phyloP scores from a whole-genome alignment of 169 alveolate species.

The Babesia bigemina region DNA sequence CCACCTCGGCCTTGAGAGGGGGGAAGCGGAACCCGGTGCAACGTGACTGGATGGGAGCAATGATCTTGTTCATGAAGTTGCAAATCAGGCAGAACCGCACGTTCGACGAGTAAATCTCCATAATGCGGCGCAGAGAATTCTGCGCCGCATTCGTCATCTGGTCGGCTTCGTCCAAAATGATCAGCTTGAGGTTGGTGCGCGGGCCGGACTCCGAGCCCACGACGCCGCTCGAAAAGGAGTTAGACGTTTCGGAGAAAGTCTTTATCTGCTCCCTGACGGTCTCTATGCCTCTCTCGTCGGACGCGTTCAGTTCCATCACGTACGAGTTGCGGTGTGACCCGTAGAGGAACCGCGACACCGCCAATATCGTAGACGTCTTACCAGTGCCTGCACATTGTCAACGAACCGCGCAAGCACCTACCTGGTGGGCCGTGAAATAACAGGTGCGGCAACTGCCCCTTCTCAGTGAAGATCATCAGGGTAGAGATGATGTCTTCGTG shows the following conservation, averaged over 20 bases:
- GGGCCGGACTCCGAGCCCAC: slow-evolving; percentile 58
- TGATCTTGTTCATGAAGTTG: slow-evolving; percentile 94
- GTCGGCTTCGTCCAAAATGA: slow-evolving; percentile 98
- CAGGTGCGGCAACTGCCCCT: slow-evolving; percentile 95
- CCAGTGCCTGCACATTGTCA: slow-evolving; percentile 84
- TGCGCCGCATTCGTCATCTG: slow-evolving; percentile 97
- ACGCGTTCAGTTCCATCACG: slow-evolving; percentile 95
- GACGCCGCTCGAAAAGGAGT: slow-evolving; percentile 63
- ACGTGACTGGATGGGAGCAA: slow-evolving; percentile 96
- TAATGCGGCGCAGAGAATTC: slow-evolving; percentile 96
- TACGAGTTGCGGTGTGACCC: slow-evolving; percentile 80
- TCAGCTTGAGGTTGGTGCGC: slow-evolving; percentile 82
- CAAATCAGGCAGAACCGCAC: slow-evolving; percentile 97
- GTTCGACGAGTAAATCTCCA: slow-evolving; percentile 95
- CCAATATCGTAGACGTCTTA: slow-evolving; percentile 92
- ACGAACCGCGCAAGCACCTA: slow-evolving; percentile 6
- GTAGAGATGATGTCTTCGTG: slow-evolving; percentile 92
- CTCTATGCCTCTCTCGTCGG: slow-evolving; percentile 98
- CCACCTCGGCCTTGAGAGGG: slow-evolving; percentile 84
- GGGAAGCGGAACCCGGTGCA: slow-evolving; percentile 95
- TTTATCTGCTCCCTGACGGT: slow-evolving; percentile 96
- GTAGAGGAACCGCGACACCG: slow-evolving; percentile 91
- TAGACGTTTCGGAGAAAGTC: slow-evolving; percentile 88
- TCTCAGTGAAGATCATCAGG: slow-evolving; percentile 87
- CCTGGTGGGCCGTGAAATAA: slow-evolving; percentile 98